Percentiles rank a stretch among this genome's conserved stretches.
Evolutionary conservation across 2,329 filamentous ascomycete species (phyloP).

Genomic region (Calonectria pseudoreteaudii): DNA sequence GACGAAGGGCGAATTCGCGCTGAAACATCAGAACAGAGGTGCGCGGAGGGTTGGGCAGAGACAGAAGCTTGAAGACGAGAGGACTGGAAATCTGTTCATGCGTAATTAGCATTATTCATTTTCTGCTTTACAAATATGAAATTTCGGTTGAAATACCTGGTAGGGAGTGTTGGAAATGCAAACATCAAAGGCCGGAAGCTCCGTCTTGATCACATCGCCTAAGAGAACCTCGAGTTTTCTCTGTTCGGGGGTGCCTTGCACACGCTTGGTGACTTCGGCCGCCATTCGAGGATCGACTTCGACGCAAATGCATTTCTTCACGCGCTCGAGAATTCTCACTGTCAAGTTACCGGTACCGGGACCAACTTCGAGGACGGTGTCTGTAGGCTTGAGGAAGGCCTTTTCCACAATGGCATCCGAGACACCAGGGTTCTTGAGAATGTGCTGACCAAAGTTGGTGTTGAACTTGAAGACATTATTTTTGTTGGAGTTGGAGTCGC

Average conservation of each 20-base stretch:
- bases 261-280: constrained; percentile 92
- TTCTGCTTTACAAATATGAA: not conserved
- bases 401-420: constrained; percentile 79
- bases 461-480: constrained; percentile 99
- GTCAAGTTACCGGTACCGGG: constrained; percentile 92
- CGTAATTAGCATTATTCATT: constrained; percentile 28
- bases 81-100: constrained; percentile 81
- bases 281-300: constrained; percentile 98
- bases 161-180: constrained; percentile 80
- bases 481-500: constrained; percentile 46
- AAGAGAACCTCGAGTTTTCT: constrained; percentile 89
- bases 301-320: constrained; percentile 84
- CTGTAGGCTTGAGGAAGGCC: constrained; percentile 89
- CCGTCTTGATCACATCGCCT: constrained; percentile 89
- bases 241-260: constrained; percentile 87
- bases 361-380: constrained; percentile 91
- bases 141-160: constrained; percentile 57
- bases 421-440: constrained; percentile 91
- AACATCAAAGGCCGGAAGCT: constrained; percentile 80
- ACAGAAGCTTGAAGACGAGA: constrained; percentile 89
- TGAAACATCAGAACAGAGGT: constrained; percentile 96
- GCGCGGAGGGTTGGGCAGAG: constrained; percentile 83
- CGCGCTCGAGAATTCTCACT: constrained; percentile 87
- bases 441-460: constrained; percentile 87
- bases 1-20: constrained; percentile 89